A percentile compares a stretch with the other conserved stretches of the same genome.
phyloP scores from a whole-genome alignment of 768 basidiomycete genomes.

The Glaciozyma antarctica region DNA sequence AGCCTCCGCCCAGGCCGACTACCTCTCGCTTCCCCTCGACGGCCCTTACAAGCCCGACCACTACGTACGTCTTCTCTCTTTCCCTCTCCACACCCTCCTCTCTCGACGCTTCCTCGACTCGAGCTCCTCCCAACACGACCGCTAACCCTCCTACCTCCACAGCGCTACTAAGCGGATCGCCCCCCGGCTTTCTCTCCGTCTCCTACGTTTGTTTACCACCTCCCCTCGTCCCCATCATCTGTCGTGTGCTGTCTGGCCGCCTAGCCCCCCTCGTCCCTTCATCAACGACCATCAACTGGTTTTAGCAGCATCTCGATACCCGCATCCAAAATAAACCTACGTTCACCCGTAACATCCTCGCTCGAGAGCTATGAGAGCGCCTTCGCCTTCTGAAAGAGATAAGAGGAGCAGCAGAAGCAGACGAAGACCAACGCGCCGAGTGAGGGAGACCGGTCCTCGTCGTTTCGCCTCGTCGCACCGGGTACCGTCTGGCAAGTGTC shows the following conservation, averaged over 20 bases:
- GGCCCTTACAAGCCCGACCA: constrained; percentile 59
- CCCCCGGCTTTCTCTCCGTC: neutral
- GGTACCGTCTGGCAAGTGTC: too few relatives aligned
- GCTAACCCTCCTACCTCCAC: constrained; percentile 45
- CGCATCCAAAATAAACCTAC: neutral
- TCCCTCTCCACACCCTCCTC: too few relatives aligned
- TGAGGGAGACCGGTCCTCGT: too few relatives aligned
- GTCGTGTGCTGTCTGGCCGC: too few relatives aligned
- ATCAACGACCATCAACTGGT: neutral
- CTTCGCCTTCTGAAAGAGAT: too few relatives aligned
- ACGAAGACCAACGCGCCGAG: too few relatives aligned
- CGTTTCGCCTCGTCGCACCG: too few relatives aligned
- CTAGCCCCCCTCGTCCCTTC: neutral
- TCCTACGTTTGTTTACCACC: neutral
- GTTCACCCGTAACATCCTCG: neutral
- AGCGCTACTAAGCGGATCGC: constrained; percentile 48
- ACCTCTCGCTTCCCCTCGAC: constrained; percentile 77
- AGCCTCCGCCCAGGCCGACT: constrained; percentile 58
- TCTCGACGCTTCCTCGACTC: too few relatives aligned
- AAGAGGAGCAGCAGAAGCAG: too few relatives aligned
- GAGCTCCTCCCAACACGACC: neutral
- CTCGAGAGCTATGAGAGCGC: neutral
- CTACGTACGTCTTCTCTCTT: neutral
- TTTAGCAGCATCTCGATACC: neutral
- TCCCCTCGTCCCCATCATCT: neutral